phyloP scores from a whole-genome alignment of 208 protist species.

The Leishmania tarentolae region DNA sequence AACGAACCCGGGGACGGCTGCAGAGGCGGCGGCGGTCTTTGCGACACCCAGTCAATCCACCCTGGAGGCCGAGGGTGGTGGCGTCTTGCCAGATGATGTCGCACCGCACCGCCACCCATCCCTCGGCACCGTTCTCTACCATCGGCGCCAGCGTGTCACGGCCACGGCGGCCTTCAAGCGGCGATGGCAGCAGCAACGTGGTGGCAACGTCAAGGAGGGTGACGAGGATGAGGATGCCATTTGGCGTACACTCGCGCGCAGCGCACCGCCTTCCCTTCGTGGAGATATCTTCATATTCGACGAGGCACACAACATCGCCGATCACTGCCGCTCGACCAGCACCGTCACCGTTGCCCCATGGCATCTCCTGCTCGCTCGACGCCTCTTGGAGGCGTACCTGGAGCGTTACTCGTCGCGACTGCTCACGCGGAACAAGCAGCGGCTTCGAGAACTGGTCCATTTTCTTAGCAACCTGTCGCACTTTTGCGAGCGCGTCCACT shows the following conservation, averaged over 20 bases:
- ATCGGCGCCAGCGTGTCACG: constrained; percentile 25
- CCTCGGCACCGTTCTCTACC: constrained; percentile 30
- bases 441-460: constrained; percentile 78
- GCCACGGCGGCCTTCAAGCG: constrained; percentile 13
- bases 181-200: constrained; percentile 2
- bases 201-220: neutral
- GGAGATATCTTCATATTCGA: constrained; percentile 93
- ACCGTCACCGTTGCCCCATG: constrained; percentile 40
- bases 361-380: constrained; percentile 47
- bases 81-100: neutral
- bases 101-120: neutral
- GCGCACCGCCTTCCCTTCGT: constrained; percentile 58
- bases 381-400: constrained; percentile 70
- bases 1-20: constrained; percentile 54
- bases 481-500: constrained; percentile 1
- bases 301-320: constrained; percentile 96
- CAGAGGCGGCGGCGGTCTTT: constrained; percentile 27
- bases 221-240: constrained; percentile 13
- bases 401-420: constrained; percentile 77
- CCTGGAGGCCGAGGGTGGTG: neutral
- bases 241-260: constrained; percentile 23
- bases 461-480: constrained; percentile 52
- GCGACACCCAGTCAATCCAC: neutral
- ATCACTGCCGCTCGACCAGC: constrained; percentile 90
- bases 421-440: constrained; percentile 86